These are phyloP conservation scores for Venturia pyrina DNA, from an alignment of 2,329 filamentous ascomycete genomes.

Conservation along the genomic window DNA sequence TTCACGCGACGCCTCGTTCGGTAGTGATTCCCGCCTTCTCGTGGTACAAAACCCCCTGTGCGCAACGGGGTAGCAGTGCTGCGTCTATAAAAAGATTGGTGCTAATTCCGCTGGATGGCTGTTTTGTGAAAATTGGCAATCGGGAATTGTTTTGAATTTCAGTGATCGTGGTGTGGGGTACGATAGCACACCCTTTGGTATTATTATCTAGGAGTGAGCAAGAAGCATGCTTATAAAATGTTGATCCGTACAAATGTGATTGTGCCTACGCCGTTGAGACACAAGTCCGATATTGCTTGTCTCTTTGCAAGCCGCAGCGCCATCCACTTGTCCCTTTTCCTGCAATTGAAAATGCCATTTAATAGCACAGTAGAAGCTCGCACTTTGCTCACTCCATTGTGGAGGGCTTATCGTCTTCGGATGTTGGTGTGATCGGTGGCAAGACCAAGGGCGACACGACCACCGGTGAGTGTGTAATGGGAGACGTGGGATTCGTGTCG, in stretches of 20 bases:
- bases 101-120: no score
- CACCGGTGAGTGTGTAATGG: slow-evolving; percentile 4
- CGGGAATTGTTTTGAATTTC: background rate
- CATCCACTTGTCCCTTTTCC: background rate
- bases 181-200: background rate
- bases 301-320: background rate
- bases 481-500: slow-evolving; percentile 6
- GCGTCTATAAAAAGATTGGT: no score
- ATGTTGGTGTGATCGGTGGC: slow-evolving; percentile 1
- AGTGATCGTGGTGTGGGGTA: background rate
- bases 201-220: background rate
- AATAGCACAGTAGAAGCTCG: background rate
- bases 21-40: no score
- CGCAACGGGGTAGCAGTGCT: no score
- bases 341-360: background rate
- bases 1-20: no score
- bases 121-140: no score
- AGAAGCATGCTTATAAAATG: background rate
- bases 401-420: background rate
- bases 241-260: background rate
- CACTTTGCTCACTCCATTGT: background rate
- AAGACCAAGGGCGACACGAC: background rate
- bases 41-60: no score
- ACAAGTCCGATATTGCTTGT: background rate
- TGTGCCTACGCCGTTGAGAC: background rate